Evolutionary conservation across 2,329 filamentous ascomycete species (phyloP).

Genomic region (Neurospora crassa): DNA sequence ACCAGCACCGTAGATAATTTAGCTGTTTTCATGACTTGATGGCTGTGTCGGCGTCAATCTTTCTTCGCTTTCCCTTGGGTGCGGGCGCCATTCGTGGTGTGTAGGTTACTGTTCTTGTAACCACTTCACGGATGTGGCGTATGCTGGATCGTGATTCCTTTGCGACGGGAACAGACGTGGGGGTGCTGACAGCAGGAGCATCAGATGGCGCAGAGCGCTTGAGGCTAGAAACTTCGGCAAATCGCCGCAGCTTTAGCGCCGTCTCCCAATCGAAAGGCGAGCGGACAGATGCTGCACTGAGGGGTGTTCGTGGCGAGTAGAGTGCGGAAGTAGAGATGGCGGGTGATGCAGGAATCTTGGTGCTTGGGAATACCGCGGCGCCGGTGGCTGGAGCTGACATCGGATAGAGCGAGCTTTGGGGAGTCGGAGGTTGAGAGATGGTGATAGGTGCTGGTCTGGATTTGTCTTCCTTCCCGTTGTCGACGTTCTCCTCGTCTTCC

Average conservation of each 20-base stretch:
- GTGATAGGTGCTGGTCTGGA: slow-evolving; percentile 16
- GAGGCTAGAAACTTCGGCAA: slow-evolving; percentile 44
- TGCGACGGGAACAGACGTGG: slow-evolving; percentile 7
- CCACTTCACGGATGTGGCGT: slow-evolving; percentile 73
- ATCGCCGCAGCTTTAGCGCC: slow-evolving; percentile 54
- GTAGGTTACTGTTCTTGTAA: slow-evolving; percentile 90
- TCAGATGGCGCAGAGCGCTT: slow-evolving; percentile 14
- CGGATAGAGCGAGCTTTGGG: slow-evolving; percentile 31
- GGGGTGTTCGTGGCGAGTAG: slow-evolving; percentile 71
- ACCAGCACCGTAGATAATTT: slow-evolving; percentile 9
- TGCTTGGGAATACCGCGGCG: slow-evolving; percentile 50
- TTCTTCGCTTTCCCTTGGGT: slow-evolving; percentile 87
- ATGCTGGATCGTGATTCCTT: slow-evolving; percentile 49
- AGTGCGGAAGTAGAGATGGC: slow-evolving; percentile 45
- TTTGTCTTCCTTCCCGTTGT: slow-evolving; percentile 13
- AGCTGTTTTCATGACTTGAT: slow-evolving; percentile 15
- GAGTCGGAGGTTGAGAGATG: slow-evolving; percentile 14
- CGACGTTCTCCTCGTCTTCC: slow-evolving; percentile 28
- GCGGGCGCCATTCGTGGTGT: slow-evolving; percentile 79
- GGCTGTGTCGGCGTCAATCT: slow-evolving; percentile 35
- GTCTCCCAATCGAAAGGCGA: slow-evolving; percentile 75
- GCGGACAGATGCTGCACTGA: slow-evolving; percentile 53
- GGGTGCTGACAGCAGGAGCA: slow-evolving; percentile 3
- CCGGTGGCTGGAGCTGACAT: slow-evolving; percentile 52
- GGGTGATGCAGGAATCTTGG: slow-evolving; percentile 72